Conservation (phyloP, 139 green algal genomes). For the Auxenochlorella pyrenoidosa region DNA sequence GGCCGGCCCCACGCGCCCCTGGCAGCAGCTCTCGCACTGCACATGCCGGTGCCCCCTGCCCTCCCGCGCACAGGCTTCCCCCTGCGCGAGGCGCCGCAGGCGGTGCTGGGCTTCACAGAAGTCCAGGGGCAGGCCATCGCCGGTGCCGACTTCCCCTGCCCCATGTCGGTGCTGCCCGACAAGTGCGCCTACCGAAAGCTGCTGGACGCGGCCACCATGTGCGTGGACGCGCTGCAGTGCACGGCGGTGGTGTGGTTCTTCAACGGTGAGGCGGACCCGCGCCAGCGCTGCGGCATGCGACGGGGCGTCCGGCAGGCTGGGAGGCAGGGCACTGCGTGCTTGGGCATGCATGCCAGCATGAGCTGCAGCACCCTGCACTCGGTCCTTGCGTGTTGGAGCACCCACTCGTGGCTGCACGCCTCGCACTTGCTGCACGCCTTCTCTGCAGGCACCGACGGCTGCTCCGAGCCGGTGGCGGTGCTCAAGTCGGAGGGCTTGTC, state of each 20-base stretch:
- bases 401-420: no score
- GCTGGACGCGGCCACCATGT: conserved; percentile 1
- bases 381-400: no score
- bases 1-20: no score
- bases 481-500: not conserved
- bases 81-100: not conserved
- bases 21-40: no score
- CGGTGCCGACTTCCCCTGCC: conserved; percentile 1
- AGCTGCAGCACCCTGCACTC: not conserved
- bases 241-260: not conserved
- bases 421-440: no score
- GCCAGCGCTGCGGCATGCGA: no score
- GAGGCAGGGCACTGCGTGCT: no score
- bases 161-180: not conserved
- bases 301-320: no score
- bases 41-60: no score
- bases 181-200: not conserved
- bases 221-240: not conserved
- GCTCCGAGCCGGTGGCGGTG: not conserved
- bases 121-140: not conserved
- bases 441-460: conserved; percentile 7
- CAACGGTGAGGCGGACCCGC: not conserved
- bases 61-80: not conserved
- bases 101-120: not conserved
- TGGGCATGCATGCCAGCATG: not conserved